These are phyloP conservation scores for Brasilioporus rufonigricans DNA, from an alignment of 768 basidiomycete genomes.

Conservation along the genomic window DNA sequence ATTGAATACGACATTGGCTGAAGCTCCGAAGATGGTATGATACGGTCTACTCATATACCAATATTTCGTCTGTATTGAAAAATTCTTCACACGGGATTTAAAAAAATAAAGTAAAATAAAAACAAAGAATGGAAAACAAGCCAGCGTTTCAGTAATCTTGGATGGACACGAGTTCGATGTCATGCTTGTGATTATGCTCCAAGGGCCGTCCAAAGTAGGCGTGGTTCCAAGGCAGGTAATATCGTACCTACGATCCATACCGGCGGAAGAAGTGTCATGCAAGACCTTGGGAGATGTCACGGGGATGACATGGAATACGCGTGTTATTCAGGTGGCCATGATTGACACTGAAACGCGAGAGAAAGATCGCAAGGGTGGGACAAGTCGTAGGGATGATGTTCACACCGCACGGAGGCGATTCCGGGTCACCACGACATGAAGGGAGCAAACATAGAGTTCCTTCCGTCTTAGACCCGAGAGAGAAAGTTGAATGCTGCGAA, in stretches of 20 bases:
- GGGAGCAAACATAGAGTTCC: conserved; percentile 21
- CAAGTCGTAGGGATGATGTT: conserved; percentile 14
- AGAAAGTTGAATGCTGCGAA: conserved; percentile 17
- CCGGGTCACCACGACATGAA: conserved; percentile 23
- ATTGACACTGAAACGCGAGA: conserved; percentile 22
- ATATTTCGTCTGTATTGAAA: conserved; percentile 1
- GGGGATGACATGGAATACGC: conserved; percentile 3
- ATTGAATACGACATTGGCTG: conserved; percentile 31
- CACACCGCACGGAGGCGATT: conserved; percentile 19
- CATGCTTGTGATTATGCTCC: conserved; percentile 7
- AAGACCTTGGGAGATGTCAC: conserved; percentile 6
- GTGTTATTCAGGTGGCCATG: not conserved
- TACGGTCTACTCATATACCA: conserved; percentile 3
- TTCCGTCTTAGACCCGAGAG: conserved; percentile 33
- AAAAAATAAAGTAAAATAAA: conserved; percentile 18
- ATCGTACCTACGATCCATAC: conserved; percentile 10
- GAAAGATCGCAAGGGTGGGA: conserved; percentile 23
- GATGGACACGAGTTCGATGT: conserved; percentile 1
- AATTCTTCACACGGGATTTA: conserved; percentile 20
- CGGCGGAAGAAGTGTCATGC: conserved; percentile 12
- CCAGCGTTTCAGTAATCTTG: not conserved
- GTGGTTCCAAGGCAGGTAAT: not conserved
- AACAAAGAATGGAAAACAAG: conserved; percentile 20
- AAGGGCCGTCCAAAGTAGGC: conserved; percentile 11
- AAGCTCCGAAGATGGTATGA: conserved; percentile 30